A percentile compares a stretch with the other conserved stretches of the same genome.
Conservation (phyloP, 805 yeast genomes). For the Myxozyma neotropica region DNA sequence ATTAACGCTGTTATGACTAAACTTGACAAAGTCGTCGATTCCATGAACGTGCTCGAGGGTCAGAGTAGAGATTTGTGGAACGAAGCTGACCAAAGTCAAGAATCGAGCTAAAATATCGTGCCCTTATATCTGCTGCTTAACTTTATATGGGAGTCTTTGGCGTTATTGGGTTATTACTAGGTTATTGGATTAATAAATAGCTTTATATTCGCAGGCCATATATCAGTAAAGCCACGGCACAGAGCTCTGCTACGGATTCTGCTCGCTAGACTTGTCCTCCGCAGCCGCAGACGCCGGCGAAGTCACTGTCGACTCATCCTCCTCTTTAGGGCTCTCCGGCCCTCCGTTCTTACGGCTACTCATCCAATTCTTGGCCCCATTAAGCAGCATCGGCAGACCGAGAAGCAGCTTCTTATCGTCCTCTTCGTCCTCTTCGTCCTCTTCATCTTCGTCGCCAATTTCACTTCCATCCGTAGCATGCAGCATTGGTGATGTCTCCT, state of each 20-base stretch:
- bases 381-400: conserved; percentile 25
- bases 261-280: neutral
- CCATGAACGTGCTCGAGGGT: conserved; percentile 43
- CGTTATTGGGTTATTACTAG: too few relatives aligned
- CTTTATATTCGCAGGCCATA: too few relatives aligned
- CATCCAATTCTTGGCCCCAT: conserved; percentile 32
- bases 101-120: neutral
- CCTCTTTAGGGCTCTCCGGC: neutral
- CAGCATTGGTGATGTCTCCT: neutral
- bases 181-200: neutral
- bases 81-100: conserved; percentile 12
- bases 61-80: conserved; percentile 40
- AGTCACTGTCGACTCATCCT: conserved; percentile 7
- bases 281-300: conserved; percentile 15
- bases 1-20: conserved; percentile 54
- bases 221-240: neutral
- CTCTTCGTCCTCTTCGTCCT: conserved; percentile 21
- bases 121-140: too few relatives aligned
- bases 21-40: conserved; percentile 55
- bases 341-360: conserved; percentile 11
- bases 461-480: conserved; percentile 8
- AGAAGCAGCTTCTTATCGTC: conserved; percentile 26
- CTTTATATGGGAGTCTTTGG: neutral
- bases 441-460: conserved; percentile 12
- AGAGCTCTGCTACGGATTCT: neutral